A percentile compares a stretch with the other conserved stretches of the same genome.
Conservation (phyloP, 805 yeast genomes). For the Vanderwaltozyma verrucispora region DNA sequence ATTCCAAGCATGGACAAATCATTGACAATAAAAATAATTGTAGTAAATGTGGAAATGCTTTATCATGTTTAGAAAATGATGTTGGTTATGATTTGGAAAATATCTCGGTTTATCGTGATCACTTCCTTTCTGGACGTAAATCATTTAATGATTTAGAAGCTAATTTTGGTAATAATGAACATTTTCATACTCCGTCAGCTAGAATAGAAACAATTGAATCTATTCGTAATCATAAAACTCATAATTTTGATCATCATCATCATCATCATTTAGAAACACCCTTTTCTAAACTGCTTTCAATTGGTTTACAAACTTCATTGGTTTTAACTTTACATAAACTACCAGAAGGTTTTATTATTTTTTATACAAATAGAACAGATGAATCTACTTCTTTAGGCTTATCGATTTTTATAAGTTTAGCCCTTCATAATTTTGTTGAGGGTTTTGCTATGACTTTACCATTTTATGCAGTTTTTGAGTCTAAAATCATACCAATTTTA, state of each 20-base stretch:
- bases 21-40: not conserved
- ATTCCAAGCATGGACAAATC: not conserved
- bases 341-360: conserved; percentile 92
- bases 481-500: conserved; percentile 49
- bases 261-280: conserved; percentile 78
- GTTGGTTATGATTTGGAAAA: conserved; percentile 30
- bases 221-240: conserved; percentile 26
- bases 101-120: conserved; percentile 23
- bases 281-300: conserved; percentile 64
- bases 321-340: conserved; percentile 84
- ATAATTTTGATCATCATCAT: conserved; percentile 36
- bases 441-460: conserved; percentile 94
- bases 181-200: not conserved
- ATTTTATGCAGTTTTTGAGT: conserved; percentile 62
- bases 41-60: conserved; percentile 4
- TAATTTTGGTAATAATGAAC: conserved; percentile 3
- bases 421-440: conserved; percentile 86
- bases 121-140: conserved; percentile 14
- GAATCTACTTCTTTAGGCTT: conserved; percentile 46
- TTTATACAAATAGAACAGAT: conserved; percentile 41
- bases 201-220: not conserved
- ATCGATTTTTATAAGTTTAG: conserved; percentile 71
- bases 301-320: conserved; percentile 82
- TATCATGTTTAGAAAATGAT: conserved; percentile 25
- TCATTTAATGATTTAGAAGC: not conserved